phyloP scores from a whole-genome alignment of 495 filamentous ascomycete species.

The Neurospora cerealis region DNA sequence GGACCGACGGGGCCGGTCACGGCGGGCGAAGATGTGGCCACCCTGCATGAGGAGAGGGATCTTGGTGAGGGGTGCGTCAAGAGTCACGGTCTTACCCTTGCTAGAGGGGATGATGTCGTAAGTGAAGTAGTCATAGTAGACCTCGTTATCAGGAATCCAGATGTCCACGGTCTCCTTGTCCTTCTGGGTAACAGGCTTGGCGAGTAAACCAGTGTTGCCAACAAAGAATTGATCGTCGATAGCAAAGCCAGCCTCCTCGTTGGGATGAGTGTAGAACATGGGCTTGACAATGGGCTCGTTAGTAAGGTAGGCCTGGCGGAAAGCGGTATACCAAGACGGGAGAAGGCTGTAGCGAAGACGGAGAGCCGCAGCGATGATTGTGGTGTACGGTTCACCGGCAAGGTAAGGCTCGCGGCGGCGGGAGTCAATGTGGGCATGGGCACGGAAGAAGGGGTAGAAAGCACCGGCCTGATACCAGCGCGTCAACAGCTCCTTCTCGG shows the following conservation, averaged over 20 bases:
- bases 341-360: slow-evolving; percentile 82
- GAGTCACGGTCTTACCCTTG: slow-evolving; percentile 52
- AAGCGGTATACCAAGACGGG: slow-evolving; percentile 94
- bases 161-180: slow-evolving; percentile 62
- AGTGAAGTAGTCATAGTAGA: slow-evolving; percentile 92
- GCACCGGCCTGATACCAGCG: slow-evolving; percentile 96
- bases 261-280: slow-evolving; percentile 82
- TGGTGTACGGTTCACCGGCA: slow-evolving; percentile 69
- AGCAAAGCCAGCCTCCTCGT: slow-evolving; percentile 74
- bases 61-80: slow-evolving; percentile 71
- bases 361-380: slow-evolving; percentile 79
- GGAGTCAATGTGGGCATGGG: slow-evolving; percentile 94
- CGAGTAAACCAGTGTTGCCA: slow-evolving; percentile 73
- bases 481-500: slow-evolving; percentile 76
- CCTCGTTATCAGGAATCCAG: slow-evolving; percentile 75
- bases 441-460: slow-evolving; percentile 98
- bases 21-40: slow-evolving; percentile 82
- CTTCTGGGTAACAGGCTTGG: slow-evolving; percentile 75
- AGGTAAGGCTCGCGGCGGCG: slow-evolving; percentile 91
- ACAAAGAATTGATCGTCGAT: slow-evolving; percentile 93
- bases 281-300: slow-evolving; percentile 84
- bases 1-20: slow-evolving; percentile 76
- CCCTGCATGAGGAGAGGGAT: slow-evolving; percentile 85
- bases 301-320: slow-evolving; percentile 73
- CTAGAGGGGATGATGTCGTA: slow-evolving; percentile 61